These are phyloP conservation scores for Biscogniauxia marginata DNA, from an alignment of 2,329 filamentous ascomycete genomes.

Conservation along the genomic window DNA sequence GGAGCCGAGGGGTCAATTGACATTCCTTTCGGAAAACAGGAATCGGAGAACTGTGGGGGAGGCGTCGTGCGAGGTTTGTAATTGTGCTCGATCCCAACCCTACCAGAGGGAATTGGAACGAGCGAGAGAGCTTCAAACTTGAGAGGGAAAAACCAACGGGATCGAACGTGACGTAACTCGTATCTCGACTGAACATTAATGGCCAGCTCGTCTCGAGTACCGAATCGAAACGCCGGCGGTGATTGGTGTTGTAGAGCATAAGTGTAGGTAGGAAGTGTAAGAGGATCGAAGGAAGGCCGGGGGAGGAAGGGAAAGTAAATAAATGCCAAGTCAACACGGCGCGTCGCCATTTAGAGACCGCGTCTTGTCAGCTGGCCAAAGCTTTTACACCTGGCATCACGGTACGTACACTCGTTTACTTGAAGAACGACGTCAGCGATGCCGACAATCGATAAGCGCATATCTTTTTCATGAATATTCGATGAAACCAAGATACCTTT, in stretches of 20 bases:
- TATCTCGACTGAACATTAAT: slow-evolving; percentile 34
- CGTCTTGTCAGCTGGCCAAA: slow-evolving; percentile 7
- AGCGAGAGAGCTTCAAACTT: slow-evolving; percentile 47
- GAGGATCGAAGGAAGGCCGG: slow-evolving; percentile 6
- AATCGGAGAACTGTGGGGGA: slow-evolving; percentile 77
- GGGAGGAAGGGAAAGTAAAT: slow-evolving; percentile 15
- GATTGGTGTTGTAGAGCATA: slow-evolving; percentile 16
- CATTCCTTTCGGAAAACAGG: slow-evolving; percentile 69
- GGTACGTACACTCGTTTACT: not conserved
- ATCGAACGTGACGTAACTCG: slow-evolving; percentile 21
- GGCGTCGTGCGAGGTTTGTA: slow-evolving; percentile 65
- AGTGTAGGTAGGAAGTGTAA: not conserved
- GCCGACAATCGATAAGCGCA: not conserved
- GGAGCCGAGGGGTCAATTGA: slow-evolving; percentile 48
- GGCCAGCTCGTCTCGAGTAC: slow-evolving; percentile 29
- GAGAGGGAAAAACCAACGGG: slow-evolving; percentile 19
- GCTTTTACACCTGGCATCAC: not conserved
- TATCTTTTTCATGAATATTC: not conserved
- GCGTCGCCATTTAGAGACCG: slow-evolving; percentile 5
- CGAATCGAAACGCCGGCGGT: slow-evolving; percentile 21
- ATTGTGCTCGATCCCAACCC: slow-evolving; percentile 23
- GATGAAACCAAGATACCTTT: no score
- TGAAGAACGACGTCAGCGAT: not conserved
- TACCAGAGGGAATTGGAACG: slow-evolving; percentile 22
- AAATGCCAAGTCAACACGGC: slow-evolving; percentile 5